Evolutionary conservation across 495 filamentous ascomycete species (phyloP), one percentile per base, ranked within the genome.

Genomic region (Aspergillus diversus): DNA sequence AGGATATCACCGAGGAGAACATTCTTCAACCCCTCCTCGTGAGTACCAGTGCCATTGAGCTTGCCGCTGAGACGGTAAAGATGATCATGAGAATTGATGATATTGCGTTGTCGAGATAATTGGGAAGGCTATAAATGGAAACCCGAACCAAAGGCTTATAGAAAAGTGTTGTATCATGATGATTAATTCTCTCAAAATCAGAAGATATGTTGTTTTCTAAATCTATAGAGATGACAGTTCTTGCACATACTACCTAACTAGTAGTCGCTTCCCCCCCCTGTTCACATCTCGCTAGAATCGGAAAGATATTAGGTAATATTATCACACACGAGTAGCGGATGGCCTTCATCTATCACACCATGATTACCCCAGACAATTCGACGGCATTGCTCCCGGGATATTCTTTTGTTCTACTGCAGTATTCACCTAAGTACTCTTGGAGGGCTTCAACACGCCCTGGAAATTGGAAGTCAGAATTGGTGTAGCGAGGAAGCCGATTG

Each of bases 81-180:
- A 96, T 98, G 92, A 90, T 97, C 77, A 85, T 97, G 78, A 88
- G 93, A 79, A 97, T 97, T 80, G 93, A 97, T 78, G 93, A 97
- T 77, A 94, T 96, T 77, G 91, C 90, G 55, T 76, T 90, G 69
- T 86, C 84, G 69, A 75, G 85, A 73, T 88, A 80, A 74, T 50
- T 13, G 48, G 48, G 34, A 27, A 11, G 53, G n/a, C 21, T 31
- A 11, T 33, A 62, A 48, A 53, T 43, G 49, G 55, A 64, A 50
- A 61, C 33, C 33, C 33, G 31, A 47, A 51, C 42, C 49, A 51
- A 49, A 17, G 35, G 33, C 35, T 43, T 63, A 69, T 66, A 64
- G 64, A 63, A 61, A 66, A 61, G 59, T 55, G 64, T 61, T 67
- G 59, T 70, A 66, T 66, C 58, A 66, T 71, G 68, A 71, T 57